Conservation (phyloP, 768 basidiomycete genomes). For the Rhodotorula paludigena region DNA sequence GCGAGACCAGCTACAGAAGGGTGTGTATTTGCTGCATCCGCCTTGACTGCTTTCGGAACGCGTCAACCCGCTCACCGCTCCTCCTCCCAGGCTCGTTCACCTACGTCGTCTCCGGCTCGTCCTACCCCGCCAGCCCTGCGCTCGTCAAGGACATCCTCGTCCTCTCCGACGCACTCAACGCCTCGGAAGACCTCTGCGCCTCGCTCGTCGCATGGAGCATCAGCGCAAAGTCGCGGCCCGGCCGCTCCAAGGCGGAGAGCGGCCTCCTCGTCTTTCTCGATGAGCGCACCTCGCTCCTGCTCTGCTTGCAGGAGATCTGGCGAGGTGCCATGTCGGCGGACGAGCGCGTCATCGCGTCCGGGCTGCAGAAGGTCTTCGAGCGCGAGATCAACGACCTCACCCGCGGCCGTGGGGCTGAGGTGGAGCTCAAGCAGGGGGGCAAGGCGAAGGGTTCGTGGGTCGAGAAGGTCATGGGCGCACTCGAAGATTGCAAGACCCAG, state of each 20-base stretch:
- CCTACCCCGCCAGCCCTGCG: slow-evolving; percentile 60
- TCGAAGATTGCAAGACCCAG: slow-evolving; percentile 36
- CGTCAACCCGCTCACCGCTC: background rate
- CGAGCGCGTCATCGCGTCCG: slow-evolving; percentile 28
- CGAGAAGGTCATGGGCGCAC: slow-evolving; percentile 38
- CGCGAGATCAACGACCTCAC: slow-evolving; percentile 37
- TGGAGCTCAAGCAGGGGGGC: background rate
- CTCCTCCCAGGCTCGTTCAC: slow-evolving; percentile 31
- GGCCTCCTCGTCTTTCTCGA: slow-evolving; percentile 35
- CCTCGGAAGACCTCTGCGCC: slow-evolving; percentile 76
- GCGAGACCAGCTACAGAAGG: slow-evolving; percentile 41
- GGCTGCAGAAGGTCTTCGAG: slow-evolving; percentile 27
- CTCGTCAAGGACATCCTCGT: slow-evolving; percentile 76
- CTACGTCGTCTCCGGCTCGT: slow-evolving; percentile 40
- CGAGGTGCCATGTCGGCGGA: slow-evolving; percentile 29
- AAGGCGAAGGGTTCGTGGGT: slow-evolving; percentile 33
- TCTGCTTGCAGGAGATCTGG: slow-evolving; percentile 33
- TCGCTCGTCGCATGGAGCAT: slow-evolving; percentile 53
- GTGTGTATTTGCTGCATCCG: slow-evolving; percentile 9
- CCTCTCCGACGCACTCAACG: slow-evolving; percentile 71
- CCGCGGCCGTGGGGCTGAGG: slow-evolving; percentile 25
- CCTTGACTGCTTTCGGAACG: background rate
- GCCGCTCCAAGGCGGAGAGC: slow-evolving; percentile 44
- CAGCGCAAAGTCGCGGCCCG: slow-evolving; percentile 59
- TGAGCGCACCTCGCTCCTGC: slow-evolving; percentile 22